Conservation (phyloP, 495 filamentous ascomycete genomes). For the Cercophora samala region DNA sequence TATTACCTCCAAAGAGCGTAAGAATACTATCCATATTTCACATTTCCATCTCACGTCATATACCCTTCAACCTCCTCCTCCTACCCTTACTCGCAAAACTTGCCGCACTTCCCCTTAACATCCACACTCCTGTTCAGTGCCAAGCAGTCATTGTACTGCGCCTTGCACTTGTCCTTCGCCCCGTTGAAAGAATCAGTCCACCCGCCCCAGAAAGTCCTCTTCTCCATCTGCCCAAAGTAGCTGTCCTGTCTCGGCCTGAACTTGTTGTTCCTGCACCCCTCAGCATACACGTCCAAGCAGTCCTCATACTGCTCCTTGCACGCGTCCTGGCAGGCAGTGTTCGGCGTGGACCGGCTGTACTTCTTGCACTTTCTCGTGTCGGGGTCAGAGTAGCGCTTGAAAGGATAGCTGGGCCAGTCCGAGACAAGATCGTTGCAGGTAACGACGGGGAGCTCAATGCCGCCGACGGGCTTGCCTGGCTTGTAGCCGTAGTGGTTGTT, state of each 20-base stretch:
- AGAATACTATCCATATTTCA: constrained; percentile 9
- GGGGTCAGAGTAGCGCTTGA: constrained; percentile 45
- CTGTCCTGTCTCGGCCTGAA: background rate
- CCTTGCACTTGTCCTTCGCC: constrained; percentile 38
- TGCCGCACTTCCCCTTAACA: constrained; percentile 25
- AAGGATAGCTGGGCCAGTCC: constrained; percentile 38
- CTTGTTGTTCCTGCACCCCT: constrained; percentile 37
- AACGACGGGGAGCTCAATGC: constrained; percentile 44
- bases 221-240: constrained; percentile 18
- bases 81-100: constrained; percentile 27
- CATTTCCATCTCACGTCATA: background rate
- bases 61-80: background rate
- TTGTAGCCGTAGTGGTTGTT: constrained; percentile 37
- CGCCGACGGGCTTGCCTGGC: constrained; percentile 46
- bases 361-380: constrained; percentile 37
- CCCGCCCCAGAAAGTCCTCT: constrained; percentile 16
- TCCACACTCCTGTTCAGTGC: constrained; percentile 14
- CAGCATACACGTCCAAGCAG: constrained; percentile 43
- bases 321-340: constrained; percentile 44
- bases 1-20: constrained; percentile 16
- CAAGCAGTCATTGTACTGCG: constrained; percentile 44
- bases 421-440: constrained; percentile 48
- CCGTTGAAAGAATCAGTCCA: constrained; percentile 28
- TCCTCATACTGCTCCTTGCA: constrained; percentile 49
- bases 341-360: constrained; percentile 31